Evolutionary conservation across 1,139 yeast genomes (phyloP).

Genomic region (Hansenula lynferdii): DNA sequence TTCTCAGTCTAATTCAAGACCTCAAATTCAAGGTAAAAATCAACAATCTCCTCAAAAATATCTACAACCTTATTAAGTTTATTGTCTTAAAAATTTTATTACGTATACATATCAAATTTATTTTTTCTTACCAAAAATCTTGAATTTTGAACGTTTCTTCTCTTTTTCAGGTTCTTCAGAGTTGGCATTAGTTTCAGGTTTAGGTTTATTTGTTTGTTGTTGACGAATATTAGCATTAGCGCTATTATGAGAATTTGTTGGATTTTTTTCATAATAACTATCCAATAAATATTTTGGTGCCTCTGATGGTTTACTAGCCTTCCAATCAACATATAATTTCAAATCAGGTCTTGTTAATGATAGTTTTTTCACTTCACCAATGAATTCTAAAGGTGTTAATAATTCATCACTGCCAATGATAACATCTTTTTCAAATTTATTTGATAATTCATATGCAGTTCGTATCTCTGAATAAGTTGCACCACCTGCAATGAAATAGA

Average conservation of each 20-base stretch:
- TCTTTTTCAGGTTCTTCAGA: constrained; percentile 10
- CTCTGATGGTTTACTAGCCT: constrained; percentile 17
- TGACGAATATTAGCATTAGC: not conserved
- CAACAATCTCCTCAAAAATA: not conserved
- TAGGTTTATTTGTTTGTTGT: constrained; percentile 4
- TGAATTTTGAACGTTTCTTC: constrained; percentile 21
- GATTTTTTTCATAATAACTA: constrained; percentile 2
- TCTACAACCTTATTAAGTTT: constrained; percentile 1
- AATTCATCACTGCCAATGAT: constrained; percentile 82
- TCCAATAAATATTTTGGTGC: constrained; percentile 29
- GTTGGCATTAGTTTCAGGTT: constrained; percentile 1
- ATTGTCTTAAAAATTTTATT: no score
- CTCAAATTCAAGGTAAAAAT: no score
- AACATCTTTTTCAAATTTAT: constrained; percentile 62
- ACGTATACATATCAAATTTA: not conserved
- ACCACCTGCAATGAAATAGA: constrained; percentile 89
- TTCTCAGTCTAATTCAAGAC: not conserved
- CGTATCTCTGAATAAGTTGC: constrained; percentile 79
- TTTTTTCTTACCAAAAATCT: constrained; percentile 13
- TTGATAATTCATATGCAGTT: constrained; percentile 67
- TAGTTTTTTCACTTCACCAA: constrained; percentile 37
- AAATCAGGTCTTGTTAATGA: constrained; percentile 26
- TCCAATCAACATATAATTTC: constrained; percentile 25
- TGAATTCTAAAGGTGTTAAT: constrained; percentile 54
- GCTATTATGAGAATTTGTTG: constrained; percentile 1